phyloP scores from a whole-genome alignment of 2,329 filamentous ascomycete genomes.

The Falciphora oryzae region DNA sequence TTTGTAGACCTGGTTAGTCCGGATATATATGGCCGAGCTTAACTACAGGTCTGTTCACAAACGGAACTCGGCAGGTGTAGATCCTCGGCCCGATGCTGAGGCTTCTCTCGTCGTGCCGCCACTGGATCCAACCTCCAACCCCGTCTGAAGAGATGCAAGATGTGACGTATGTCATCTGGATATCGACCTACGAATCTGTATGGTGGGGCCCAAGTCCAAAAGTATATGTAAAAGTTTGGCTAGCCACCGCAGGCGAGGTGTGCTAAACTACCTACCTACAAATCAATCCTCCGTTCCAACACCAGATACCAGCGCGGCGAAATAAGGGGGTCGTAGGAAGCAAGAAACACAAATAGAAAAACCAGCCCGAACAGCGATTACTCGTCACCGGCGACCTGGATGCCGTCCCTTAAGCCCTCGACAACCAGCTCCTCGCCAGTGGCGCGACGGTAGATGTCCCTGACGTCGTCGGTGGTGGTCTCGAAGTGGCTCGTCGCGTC shows the following conservation, averaged over 20 bases:
- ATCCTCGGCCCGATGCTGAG: background rate
- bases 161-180: too few relatives aligned
- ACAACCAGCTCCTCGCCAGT: constrained; percentile 82
- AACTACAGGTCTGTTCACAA: background rate
- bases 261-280: background rate
- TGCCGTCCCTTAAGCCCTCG: constrained; percentile 76
- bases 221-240: too few relatives aligned
- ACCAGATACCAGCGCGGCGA: background rate
- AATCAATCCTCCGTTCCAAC: background rate
- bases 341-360: background rate
- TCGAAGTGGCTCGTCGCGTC: constrained; percentile 98
- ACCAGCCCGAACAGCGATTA: constrained; percentile 1
- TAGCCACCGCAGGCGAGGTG: too few relatives aligned
- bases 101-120: too few relatives aligned
- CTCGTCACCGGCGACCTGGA: constrained; percentile 66
- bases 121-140: too few relatives aligned
- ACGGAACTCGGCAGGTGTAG: background rate
- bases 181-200: too few relatives aligned
- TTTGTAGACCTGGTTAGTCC: too few relatives aligned
- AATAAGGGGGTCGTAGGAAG: background rate
- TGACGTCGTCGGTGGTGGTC: constrained; percentile 84
- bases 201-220: too few relatives aligned
- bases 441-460: constrained; percentile 82
- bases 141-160: too few relatives aligned
- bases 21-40: too few relatives aligned